Evolutionary conservation across 2,329 filamentous ascomycete species (phyloP), one percentile per base, ranked within the genome.

Genomic region (Ophidiomyces ophidiicola): DNA sequence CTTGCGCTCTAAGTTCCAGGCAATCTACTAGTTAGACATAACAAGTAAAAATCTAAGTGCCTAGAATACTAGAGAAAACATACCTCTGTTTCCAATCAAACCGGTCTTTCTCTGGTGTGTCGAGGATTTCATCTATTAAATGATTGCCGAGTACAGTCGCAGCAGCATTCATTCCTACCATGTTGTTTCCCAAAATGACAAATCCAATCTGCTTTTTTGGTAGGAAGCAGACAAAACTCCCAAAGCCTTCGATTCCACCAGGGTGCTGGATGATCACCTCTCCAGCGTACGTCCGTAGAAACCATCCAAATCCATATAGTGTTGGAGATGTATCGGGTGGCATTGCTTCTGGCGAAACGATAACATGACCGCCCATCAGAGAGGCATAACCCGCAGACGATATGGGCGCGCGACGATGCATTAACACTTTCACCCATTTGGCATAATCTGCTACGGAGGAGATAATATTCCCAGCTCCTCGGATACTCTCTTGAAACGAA

Each of bases 361-460:
- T 35, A 18, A 24, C 39, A 32, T 42, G 39, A 2, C 26, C 43
- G 12, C 43, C 35, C 26, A 38, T 17, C 19, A 44, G 20, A 10
- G 33, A 31, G n/a, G 34, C 20, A 33, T 42, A 42, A 3, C 33
- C 39, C 11, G 19, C 39, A 40, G 21, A 38, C 26, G 32, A 51
- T 23, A 32, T 42, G 15, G 26, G 43, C 18, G 12, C 15, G 25
- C 31, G 29, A 19, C 19, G 39, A 25, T 44, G 23, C 8, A 42
- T 35, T 26, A 73, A 54, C 14, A 63, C 67, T 28, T 57, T 55
- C 3, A 74, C 46, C 71, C 71, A 76, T 46, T 62, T 64, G 7
- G 58, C 52, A 45, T 61, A 65, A 44, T 66, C 61, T 1, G 51
- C 21, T 5, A 62, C 58, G 7, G 53, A 60, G 0, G 57, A 61